Conservation (phyloP, 176 grass and related monocot genomes). For the Cenchrus purpureus region DNA sequence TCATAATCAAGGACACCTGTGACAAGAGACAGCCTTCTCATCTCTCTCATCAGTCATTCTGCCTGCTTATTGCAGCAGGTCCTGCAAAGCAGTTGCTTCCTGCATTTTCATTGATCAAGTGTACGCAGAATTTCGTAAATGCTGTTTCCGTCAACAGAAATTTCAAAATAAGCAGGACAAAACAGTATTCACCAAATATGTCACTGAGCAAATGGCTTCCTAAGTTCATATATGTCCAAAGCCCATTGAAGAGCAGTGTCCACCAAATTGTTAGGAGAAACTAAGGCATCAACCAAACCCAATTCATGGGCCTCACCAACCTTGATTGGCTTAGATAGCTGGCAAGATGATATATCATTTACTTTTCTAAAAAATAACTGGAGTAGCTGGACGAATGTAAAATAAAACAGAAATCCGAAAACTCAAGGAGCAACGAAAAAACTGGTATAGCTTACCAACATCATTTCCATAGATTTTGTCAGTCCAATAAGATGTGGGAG, state of each 20-base stretch:
- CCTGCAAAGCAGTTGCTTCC: conserved; percentile 77
- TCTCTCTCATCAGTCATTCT: conserved; percentile 85
- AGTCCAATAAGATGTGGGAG: conserved; percentile 89
- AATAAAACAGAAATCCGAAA: conserved; percentile 3
- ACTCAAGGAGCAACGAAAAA: not conserved
- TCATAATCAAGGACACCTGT: conserved; percentile 83
- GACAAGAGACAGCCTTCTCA: conserved; percentile 70
- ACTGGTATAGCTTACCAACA: conserved; percentile 62
- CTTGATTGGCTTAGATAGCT: conserved; percentile 89
- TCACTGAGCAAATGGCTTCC: conserved; percentile 28
- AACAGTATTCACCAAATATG: not conserved
- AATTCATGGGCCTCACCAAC: conserved; percentile 71
- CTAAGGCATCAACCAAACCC: conserved; percentile 84
- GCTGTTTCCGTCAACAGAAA: not conserved
- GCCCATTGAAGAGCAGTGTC: conserved; percentile 69
- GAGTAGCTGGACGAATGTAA: not conserved
- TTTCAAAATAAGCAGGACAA: not conserved
- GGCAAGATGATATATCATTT: not conserved
- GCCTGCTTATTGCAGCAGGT: conserved; percentile 55
- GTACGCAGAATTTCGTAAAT: conserved; percentile 22
- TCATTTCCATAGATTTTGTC: conserved; percentile 90
- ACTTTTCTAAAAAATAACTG: not conserved
- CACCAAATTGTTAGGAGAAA: conserved; percentile 78
- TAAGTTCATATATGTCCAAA: conserved; percentile 78
- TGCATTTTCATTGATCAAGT: conserved; percentile 51